Percentiles rank a stretch among this genome's conserved stretches.
Evolutionary conservation across 306 rosid genomes (phyloP).

Genomic region (Trifolium repens): DNA sequence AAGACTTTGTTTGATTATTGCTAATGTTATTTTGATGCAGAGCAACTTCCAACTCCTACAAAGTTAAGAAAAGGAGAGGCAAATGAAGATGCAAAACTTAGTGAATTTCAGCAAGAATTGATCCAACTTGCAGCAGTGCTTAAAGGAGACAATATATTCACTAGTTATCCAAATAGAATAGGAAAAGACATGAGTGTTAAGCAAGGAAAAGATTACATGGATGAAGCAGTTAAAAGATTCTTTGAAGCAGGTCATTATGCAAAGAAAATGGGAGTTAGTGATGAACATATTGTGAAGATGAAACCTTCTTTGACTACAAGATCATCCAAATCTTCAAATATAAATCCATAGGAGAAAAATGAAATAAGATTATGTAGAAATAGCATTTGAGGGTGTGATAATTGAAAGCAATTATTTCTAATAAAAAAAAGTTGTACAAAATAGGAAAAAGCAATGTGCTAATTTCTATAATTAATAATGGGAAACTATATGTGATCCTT

Average conservation of each 20-base stretch:
- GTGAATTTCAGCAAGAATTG: constrained; percentile 84
- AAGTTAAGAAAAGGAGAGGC: constrained; percentile 58
- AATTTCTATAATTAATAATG: neutral
- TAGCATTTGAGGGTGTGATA: neutral
- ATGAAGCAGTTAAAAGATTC: constrained; percentile 68
- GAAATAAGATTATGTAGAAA: neutral
- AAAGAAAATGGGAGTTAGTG: constrained; percentile 76
- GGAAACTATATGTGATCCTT: neutral
- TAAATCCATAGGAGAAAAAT: constrained; percentile 37
- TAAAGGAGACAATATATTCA: constrained; percentile 70
- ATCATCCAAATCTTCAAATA: constrained; percentile 44
- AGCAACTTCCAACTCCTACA: constrained; percentile 64
- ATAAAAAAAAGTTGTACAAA: neutral
- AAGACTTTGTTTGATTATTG: constrained; percentile 17
- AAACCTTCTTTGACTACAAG: constrained; percentile 88
- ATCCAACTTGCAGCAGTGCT: constrained; percentile 80
- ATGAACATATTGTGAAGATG: constrained; percentile 80
- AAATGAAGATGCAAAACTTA: constrained; percentile 60
- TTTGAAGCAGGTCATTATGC: constrained; percentile 75
- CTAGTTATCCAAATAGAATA: constrained; percentile 64
- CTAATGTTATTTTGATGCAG: constrained; percentile 44
- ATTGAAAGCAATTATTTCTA: neutral
- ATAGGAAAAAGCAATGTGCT: neutral
- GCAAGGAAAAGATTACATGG: constrained; percentile 77
- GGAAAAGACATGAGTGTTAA: constrained; percentile 73